Conservation (phyloP, 805 yeast genomes). For the Metschnikowia cubensis region DNA sequence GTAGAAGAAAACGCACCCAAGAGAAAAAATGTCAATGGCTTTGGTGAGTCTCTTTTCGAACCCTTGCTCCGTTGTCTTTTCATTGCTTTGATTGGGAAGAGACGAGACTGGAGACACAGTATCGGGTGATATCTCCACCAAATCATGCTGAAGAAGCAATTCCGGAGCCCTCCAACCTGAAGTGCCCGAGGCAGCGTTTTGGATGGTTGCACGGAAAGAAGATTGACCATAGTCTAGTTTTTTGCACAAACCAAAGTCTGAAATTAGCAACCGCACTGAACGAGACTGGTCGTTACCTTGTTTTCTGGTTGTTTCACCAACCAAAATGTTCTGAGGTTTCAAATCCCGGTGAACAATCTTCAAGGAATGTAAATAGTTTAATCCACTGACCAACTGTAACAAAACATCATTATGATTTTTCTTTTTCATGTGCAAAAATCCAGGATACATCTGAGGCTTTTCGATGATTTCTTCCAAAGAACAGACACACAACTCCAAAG, state of each 20-base stretch:
- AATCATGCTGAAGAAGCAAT: constrained; percentile 43
- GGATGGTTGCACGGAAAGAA: constrained; percentile 87
- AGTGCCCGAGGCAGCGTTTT: constrained; percentile 87
- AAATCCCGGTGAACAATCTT: constrained; percentile 93
- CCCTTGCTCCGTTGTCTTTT: constrained; percentile 19
- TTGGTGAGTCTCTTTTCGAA: constrained; percentile 69
- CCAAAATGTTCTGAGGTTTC: constrained; percentile 89
- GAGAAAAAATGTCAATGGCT: constrained; percentile 88
- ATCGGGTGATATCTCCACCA: constrained; percentile 37
- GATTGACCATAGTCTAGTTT: constrained; percentile 89
- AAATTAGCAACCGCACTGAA: constrained; percentile 65
- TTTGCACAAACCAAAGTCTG: constrained; percentile 95
- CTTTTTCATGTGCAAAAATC: constrained; percentile 39
- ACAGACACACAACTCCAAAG: constrained; percentile 85
- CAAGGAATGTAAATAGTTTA: constrained; percentile 80
- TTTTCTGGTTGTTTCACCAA: constrained; percentile 52
- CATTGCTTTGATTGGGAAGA: constrained; percentile 11
- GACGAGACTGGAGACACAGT: constrained; percentile 29
- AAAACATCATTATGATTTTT: constrained; percentile 40
- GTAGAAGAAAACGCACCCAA: constrained; percentile 92
- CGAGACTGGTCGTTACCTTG: constrained; percentile 7
- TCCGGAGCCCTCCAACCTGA: constrained; percentile 99
- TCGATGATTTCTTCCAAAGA: constrained; percentile 84
- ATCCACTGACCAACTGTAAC: constrained; percentile 76
- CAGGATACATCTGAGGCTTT: constrained; percentile 19